Evolutionary conservation across 352 stramenopile species (phyloP).

Genomic region (Globisporangium paddicum): DNA sequence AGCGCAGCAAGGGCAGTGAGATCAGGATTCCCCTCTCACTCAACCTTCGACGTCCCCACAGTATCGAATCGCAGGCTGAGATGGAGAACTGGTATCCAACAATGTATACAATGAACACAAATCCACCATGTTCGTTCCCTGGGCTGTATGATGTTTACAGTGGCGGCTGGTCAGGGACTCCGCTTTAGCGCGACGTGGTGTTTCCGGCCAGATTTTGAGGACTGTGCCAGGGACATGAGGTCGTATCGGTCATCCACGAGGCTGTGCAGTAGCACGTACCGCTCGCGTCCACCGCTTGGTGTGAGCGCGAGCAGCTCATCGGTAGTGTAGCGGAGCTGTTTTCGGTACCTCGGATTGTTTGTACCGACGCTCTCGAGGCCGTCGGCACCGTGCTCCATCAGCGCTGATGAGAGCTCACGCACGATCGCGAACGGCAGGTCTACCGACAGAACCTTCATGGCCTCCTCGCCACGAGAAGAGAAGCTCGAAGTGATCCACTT

Average conservation of each 20-base stretch:
- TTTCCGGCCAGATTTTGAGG: slow-evolving; percentile 37
- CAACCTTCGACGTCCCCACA: neutral
- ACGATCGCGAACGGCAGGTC: slow-evolving; percentile 76
- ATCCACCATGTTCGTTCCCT: neutral
- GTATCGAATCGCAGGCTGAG: neutral
- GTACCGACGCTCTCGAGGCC: slow-evolving; percentile 54
- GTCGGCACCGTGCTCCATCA: slow-evolving; percentile 66
- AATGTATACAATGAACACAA: slow-evolving; percentile 2
- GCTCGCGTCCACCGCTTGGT: slow-evolving; percentile 48
- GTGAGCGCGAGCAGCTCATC: slow-evolving; percentile 68
- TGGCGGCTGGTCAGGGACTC: slow-evolving; percentile 3
- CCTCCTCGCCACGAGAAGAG: slow-evolving; percentile 60
- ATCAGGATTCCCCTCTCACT: neutral
- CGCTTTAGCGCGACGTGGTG: slow-evolving; percentile 10
- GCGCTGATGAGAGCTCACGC: slow-evolving; percentile 70
- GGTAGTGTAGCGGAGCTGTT: slow-evolving; percentile 76
- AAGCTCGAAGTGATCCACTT: slow-evolving; percentile 87
- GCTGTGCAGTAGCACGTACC: slow-evolving; percentile 79
- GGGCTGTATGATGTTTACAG: neutral
- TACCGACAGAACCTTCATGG: slow-evolving; percentile 81
- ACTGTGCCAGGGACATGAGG: slow-evolving; percentile 71
- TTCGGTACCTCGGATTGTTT: slow-evolving; percentile 69
- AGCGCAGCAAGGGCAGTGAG: neutral
- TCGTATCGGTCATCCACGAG: slow-evolving; percentile 85
- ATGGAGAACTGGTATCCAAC: neutral